phyloP scores from a whole-genome alignment of 805 yeast genomes.

The Metschnikowia arizonensis region DNA sequence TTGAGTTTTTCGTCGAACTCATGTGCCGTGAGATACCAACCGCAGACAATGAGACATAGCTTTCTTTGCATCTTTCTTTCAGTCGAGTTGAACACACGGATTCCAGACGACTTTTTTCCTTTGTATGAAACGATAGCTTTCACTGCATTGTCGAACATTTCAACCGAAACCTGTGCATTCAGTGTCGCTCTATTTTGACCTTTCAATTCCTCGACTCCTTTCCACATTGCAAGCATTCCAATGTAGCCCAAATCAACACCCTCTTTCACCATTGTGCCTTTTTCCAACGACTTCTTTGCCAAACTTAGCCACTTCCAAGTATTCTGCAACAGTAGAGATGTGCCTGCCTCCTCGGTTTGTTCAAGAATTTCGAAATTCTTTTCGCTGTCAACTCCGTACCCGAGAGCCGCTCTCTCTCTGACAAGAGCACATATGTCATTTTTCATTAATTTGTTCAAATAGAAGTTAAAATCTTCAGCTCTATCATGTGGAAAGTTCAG shows the following conservation, averaged over 20 bases:
- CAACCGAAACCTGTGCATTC: conserved; percentile 24
- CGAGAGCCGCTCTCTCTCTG: conserved; percentile 63
- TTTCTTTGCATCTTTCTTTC: conserved; percentile 62
- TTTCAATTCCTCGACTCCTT: conserved; percentile 51
- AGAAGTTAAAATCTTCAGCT: conserved; percentile 17
- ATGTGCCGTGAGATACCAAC: conserved; percentile 78
- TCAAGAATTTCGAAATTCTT: conserved; percentile 59
- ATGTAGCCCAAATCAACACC: conserved; percentile 78
- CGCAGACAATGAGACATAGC: conserved; percentile 77
- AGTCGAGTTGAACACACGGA: conserved; percentile 43
- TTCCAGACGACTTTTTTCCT: conserved; percentile 44
- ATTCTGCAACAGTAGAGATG: conserved; percentile 53
- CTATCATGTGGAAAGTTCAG: conserved; percentile 1
- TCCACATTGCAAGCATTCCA: conserved; percentile 91
- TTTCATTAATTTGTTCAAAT: conserved; percentile 44
- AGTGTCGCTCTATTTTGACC: conserved; percentile 43
- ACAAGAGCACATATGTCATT: conserved; percentile 75
- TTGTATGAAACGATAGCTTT: conserved; percentile 47
- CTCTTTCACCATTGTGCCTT: conserved; percentile 64
- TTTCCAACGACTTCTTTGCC: conserved; percentile 59
- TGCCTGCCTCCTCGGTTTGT: conserved; percentile 45
- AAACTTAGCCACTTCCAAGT: conserved; percentile 91
- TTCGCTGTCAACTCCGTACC: conserved; percentile 68
- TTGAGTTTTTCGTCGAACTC: conserved; percentile 70
- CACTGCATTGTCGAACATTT: conserved; percentile 48